phyloP scores from a whole-genome alignment of 2,329 filamentous ascomycete species.

The Pseudogymnoascus sp. region DNA sequence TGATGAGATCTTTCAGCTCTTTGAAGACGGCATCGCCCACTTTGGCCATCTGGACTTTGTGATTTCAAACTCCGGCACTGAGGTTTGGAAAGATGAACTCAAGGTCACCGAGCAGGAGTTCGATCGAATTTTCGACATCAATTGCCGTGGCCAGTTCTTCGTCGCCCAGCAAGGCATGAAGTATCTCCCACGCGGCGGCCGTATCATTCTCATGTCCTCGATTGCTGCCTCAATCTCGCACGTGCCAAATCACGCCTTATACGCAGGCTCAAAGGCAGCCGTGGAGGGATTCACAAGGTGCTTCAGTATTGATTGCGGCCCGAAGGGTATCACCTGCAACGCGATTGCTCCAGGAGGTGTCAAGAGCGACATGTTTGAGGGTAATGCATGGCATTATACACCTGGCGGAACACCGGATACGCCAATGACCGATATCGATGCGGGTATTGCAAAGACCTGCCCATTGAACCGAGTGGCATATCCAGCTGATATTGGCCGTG shows the following conservation, averaged over 20 bases:
- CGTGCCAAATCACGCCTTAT: constrained; percentile 52
- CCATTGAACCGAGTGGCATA: constrained; percentile 51
- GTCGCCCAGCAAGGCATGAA: constrained; percentile 65
- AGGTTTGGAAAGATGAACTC: constrained; percentile 9
- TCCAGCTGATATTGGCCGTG: constrained; percentile 47
- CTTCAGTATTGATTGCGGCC: constrained; percentile 56
- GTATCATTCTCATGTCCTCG: constrained; percentile 58
- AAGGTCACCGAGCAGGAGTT: constrained; percentile 13
- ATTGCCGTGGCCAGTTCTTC: constrained; percentile 61
- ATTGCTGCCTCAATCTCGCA: constrained; percentile 51
- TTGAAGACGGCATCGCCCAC: constrained; percentile 24
- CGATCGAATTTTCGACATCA: constrained; percentile 47
- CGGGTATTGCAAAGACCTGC: constrained; percentile 46
- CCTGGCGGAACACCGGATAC: constrained; percentile 46
- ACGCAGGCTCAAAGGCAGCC: constrained; percentile 55
- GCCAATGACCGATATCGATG: constrained; percentile 45
- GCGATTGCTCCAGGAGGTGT: constrained; percentile 60
- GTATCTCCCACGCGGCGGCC: constrained; percentile 57
- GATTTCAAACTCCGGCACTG: constrained; percentile 26
- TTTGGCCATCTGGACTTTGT: constrained; percentile 28
- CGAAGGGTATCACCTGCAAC: constrained; percentile 57
- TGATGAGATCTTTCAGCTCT: constrained; percentile 31
- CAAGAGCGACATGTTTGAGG: constrained; percentile 58
- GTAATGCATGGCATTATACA: constrained; percentile 50
- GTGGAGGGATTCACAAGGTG: constrained; percentile 54